Evolutionary conservation across 805 yeast genomes (phyloP).

Genomic region (Zygoascus flipseniorum): DNA sequence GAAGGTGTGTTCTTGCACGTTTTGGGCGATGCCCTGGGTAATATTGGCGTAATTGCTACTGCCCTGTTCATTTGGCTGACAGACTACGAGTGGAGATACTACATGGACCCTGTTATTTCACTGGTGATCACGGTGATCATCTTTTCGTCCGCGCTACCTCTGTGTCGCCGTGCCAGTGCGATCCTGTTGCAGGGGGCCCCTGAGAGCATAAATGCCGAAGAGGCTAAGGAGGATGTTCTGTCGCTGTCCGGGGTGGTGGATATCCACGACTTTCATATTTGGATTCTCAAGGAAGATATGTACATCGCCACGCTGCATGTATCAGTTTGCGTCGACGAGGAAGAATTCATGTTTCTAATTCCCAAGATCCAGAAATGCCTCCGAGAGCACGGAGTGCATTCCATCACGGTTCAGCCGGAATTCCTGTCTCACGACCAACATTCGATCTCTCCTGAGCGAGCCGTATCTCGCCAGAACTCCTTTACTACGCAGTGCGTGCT

Average conservation of each 20-base stretch:
- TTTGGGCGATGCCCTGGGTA: slow-evolving; percentile 92
- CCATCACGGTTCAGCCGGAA: slow-evolving; percentile 96
- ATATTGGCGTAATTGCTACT: slow-evolving; percentile 82
- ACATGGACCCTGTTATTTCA: slow-evolving; percentile 81
- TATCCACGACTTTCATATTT: slow-evolving; percentile 91
- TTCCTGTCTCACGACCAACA: slow-evolving; percentile 31
- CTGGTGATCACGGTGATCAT: slow-evolving; percentile 79
- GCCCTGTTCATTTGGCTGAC: slow-evolving; percentile 94
- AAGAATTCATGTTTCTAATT: slow-evolving; percentile 61
- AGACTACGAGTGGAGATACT: slow-evolving; percentile 77
- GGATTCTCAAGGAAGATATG: slow-evolving; percentile 87
- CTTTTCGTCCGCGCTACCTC: slow-evolving; percentile 83
- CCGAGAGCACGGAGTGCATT: slow-evolving; percentile 79
- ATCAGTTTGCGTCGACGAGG: slow-evolving; percentile 58
- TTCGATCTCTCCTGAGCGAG: background rate
- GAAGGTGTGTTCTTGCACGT: slow-evolving; percentile 95
- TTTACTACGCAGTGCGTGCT: background rate
- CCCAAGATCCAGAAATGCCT: slow-evolving; percentile 66
- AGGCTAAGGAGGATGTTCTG: slow-evolving; percentile 59
- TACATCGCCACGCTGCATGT: slow-evolving; percentile 86
- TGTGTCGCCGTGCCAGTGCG: slow-evolving; percentile 77
- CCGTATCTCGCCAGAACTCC: background rate
- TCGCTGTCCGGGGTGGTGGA: slow-evolving; percentile 66
- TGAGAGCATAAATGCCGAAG: slow-evolving; percentile 64
- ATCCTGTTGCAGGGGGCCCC: slow-evolving; percentile 93